Conservation (phyloP, 768 basidiomycete genomes). For the Mycena filopes region DNA sequence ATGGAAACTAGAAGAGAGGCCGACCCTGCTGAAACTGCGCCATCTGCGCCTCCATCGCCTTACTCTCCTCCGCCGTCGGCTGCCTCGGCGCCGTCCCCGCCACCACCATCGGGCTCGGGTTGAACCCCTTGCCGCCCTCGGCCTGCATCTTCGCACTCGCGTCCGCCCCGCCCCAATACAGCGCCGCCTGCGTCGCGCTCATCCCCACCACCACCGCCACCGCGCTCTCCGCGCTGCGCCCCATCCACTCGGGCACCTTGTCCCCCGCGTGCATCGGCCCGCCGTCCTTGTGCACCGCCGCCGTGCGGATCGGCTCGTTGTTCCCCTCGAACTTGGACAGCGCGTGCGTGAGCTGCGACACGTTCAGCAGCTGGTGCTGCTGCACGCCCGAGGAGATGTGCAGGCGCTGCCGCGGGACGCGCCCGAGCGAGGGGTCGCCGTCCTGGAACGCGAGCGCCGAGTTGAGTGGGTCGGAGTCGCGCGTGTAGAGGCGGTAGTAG, state of each 20-base stretch:
- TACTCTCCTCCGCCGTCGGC: too few species aligned
- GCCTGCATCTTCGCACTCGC: slow-evolving; percentile 5
- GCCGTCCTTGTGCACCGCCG: slow-evolving; percentile 12
- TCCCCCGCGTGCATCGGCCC: slow-evolving; percentile 21
- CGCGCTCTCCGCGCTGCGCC: slow-evolving; percentile 5
- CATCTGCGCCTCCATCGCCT: too few species aligned
- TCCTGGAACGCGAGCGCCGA: slow-evolving; percentile 13
- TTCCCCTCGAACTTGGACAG: slow-evolving; percentile 19
- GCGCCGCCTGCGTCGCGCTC: slow-evolving; percentile 16
- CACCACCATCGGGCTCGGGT: slow-evolving; percentile 5
- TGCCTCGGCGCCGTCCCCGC: slow-evolving; percentile 2
- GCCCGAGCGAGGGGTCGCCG: slow-evolving; percentile 17
- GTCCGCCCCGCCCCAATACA: slow-evolving; percentile 16
- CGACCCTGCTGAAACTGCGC: too few species aligned
- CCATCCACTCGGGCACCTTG: slow-evolving; percentile 13
- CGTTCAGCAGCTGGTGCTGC: slow-evolving; percentile 16
- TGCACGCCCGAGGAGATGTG: slow-evolving; percentile 1
- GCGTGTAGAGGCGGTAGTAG: slow-evolving; percentile 19
- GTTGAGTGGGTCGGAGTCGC: slow-evolving; percentile 16
- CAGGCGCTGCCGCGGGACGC: slow-evolving; percentile 17
- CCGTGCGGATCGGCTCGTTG: slow-evolving; percentile 5
- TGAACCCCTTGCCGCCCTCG: slow-evolving; percentile 5
- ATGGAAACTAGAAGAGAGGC: too few species aligned
- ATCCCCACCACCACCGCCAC: slow-evolving; percentile 17
- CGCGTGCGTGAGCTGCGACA: slow-evolving; percentile 8